Evolutionary conservation across 2,329 filamentous ascomycete species (phyloP), one percentile per base, ranked within the genome.

Genomic region (Scedosporium minutisporum): DNA sequence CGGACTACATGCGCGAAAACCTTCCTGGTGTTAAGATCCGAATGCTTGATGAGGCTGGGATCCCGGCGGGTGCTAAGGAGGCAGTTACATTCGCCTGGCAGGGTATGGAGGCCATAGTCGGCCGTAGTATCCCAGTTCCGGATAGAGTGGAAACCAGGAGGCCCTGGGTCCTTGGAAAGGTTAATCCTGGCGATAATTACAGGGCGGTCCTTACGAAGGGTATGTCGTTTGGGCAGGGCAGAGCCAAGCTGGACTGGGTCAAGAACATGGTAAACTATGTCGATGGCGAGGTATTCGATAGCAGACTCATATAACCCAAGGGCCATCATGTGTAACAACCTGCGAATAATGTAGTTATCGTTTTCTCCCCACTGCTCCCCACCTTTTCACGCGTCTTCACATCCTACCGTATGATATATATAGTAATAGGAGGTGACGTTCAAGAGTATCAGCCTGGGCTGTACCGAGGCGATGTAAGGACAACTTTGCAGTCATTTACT

Each of bases 1-100:
- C 68, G 6, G 69, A 76, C 6, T 82, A 78, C 68, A 78, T 87
- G 65, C 78, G 82, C 68, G 67, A 69, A 62, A 71, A 75, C 64
- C 82, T 78, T 66, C 82, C 78, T 14, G 72, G 75, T 44, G 77
- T 78, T 2, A 75, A 73, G 44, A 81, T 86, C 55, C 72, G 77
- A 61, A 81, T 82, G 76, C 73, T 86, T 6, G 82, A 86, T 65
- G 81, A 81, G 58, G 81, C 82, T 2, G 83, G 83, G 4, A 77
- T 87, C 58, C 80, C 82, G 0, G 80, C 73, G 1, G 80, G 78
- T 41, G 83, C 83, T 2, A 86, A 86, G 69, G 83, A 87, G 68
- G 82, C 82, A 29, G 66, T 71, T 42, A 70, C 67, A 4, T 85
- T 86, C 68, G 83, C 84, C 3, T 84, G 81, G 78, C 82, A 85